phyloP scores from a whole-genome alignment of 305 asterid species.

The Striga hermonthica region DNA sequence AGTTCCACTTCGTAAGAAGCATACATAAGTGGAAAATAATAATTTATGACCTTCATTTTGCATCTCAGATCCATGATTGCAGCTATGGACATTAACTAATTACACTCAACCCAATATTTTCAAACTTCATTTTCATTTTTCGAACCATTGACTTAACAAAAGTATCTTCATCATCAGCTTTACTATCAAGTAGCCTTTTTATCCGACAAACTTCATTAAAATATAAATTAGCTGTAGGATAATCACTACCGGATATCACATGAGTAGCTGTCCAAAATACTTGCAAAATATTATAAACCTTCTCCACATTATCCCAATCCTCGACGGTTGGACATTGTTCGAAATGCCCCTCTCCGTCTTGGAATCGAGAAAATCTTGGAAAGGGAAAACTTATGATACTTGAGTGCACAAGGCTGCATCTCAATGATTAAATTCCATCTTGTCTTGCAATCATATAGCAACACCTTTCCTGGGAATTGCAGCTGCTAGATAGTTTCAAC shows the following conservation, averaged over 20 bases:
- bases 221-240: conserved; percentile 8
- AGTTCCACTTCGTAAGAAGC: neutral
- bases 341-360: neutral
- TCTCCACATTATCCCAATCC: neutral
- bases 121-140: conserved; percentile 9
- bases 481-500: too few relatives aligned
- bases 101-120: conserved; percentile 19
- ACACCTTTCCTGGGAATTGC: too few relatives aligned
- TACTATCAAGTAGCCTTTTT: conserved; percentile 5
- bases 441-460: neutral
- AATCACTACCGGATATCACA: conserved; percentile 10
- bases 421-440: conserved; percentile 11
- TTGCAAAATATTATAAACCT: neutral
- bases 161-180: neutral
- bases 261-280: conserved; percentile 3
- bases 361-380: neutral
- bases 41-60: neutral
- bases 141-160: neutral
- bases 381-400: conserved; percentile 15
- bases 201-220: conserved; percentile 12
- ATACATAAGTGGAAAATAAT: conserved; percentile 7
- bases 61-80: conserved; percentile 1
- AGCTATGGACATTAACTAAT: conserved; percentile 5
- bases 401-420: neutral
- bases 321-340: conserved; percentile 5